Conservation (phyloP, 371 early-diverging fungal genomes). For the Mortierella sp. region DNA sequence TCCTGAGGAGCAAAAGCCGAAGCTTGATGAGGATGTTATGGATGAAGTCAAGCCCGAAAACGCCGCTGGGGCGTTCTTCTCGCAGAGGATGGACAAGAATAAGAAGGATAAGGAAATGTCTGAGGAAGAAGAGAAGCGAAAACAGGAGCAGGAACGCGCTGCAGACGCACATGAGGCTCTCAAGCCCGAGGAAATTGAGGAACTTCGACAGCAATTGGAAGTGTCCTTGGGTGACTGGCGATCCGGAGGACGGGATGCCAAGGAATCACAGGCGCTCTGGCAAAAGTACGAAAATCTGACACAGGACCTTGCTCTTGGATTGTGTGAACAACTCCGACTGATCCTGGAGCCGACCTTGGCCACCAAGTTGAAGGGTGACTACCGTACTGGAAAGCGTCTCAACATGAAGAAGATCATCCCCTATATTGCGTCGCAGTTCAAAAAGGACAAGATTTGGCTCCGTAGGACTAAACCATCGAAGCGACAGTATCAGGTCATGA, state of each 20-base stretch:
- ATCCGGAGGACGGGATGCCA: slow-evolving; percentile 66
- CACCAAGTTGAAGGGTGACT: slow-evolving; percentile 98
- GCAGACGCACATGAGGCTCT: slow-evolving; percentile 65
- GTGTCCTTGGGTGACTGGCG: slow-evolving; percentile 64
- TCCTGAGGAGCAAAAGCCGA: slow-evolving; percentile 48
- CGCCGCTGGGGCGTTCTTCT: slow-evolving; percentile 45
- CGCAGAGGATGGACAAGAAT: slow-evolving; percentile 50
- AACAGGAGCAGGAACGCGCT: slow-evolving; percentile 28
- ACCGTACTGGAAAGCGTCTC: slow-evolving; percentile 98
- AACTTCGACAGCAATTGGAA: slow-evolving; percentile 70
- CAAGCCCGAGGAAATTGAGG: slow-evolving; percentile 68
- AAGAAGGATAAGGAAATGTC: slow-evolving; percentile 43
- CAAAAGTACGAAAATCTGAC: slow-evolving; percentile 87
- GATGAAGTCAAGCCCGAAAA: slow-evolving; percentile 52
- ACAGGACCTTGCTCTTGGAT: slow-evolving; percentile 87
- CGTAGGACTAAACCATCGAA: slow-evolving; percentile 98
- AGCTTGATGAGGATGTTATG: slow-evolving; percentile 44
- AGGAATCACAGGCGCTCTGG: slow-evolving; percentile 86
- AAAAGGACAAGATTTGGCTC: slow-evolving; percentile 99
- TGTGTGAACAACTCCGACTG: slow-evolving; percentile 95
- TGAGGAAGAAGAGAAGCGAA: slow-evolving; percentile 33
- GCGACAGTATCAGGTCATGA: slow-evolving; percentile 97
- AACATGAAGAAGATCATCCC: slow-evolving; percentile 99
- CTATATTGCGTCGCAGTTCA: slow-evolving; percentile 98
- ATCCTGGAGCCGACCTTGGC: slow-evolving; percentile 98